These are phyloP conservation scores for Jatropha curcas DNA, from an alignment of 345 rosid species.

Conservation along the genomic window DNA sequence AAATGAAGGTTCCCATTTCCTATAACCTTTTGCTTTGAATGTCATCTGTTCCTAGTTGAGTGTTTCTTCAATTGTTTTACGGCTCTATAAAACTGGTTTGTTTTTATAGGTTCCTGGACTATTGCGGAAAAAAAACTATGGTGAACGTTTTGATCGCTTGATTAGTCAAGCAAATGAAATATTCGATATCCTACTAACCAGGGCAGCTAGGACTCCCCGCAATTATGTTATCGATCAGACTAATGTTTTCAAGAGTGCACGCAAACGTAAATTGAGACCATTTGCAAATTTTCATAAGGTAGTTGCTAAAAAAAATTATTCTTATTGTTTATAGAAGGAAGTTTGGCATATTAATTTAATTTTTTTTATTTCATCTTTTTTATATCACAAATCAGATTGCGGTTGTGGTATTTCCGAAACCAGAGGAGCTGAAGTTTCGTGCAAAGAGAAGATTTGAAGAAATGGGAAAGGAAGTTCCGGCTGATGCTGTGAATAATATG, in stretches of 20 bases:
- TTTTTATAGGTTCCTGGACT: slow-evolving; percentile 35
- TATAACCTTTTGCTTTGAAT: not conserved
- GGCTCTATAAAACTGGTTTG: not conserved
- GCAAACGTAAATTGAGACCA: slow-evolving; percentile 31
- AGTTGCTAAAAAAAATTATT: not conserved
- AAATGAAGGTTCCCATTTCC: slow-evolving; percentile 35
- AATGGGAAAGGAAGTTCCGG: slow-evolving; percentile 40
- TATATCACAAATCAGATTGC: slow-evolving; percentile 25
- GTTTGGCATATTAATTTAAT: not conserved
- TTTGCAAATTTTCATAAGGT: slow-evolving; percentile 36
- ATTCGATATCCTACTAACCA: slow-evolving; percentile 26
- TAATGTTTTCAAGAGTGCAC: slow-evolving; percentile 40
- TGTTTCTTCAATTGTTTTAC: not conserved
- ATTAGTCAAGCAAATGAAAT: slow-evolving; percentile 30
- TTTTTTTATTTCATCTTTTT: not conserved
- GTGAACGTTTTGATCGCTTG: slow-evolving; percentile 28
- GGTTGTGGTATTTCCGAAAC: slow-evolving; percentile 35
- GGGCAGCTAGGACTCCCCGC: slow-evolving; percentile 33
- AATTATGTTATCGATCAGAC: slow-evolving; percentile 41
- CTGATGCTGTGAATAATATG: slow-evolving; percentile 30
- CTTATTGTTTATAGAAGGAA: not conserved
- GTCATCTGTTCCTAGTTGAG: not conserved
- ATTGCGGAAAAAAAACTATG: slow-evolving; percentile 24
- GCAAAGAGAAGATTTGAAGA: slow-evolving; percentile 33
- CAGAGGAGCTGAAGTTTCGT: slow-evolving; percentile 28